These are phyloP conservation scores for Reutealis trisperma DNA, from an alignment of 345 rosid genomes.

Conservation along the genomic window DNA sequence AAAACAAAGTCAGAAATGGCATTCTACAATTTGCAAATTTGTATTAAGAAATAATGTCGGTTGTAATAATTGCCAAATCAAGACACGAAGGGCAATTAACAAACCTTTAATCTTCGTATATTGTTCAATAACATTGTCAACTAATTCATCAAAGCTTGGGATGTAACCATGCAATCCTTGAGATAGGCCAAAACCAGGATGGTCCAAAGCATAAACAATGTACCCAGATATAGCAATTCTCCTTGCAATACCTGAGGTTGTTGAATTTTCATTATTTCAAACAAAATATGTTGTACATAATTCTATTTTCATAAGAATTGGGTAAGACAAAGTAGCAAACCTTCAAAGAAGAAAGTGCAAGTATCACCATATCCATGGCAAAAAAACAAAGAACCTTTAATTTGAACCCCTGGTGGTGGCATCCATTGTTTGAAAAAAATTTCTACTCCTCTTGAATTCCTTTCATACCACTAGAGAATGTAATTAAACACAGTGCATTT, in stretches of 20 bases:
- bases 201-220: slow-evolving; percentile 81
- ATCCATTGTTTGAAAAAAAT: slow-evolving; percentile 86
- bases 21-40: neutral
- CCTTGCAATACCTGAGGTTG: slow-evolving; percentile 71
- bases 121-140: slow-evolving; percentile 69
- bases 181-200: slow-evolving; percentile 93
- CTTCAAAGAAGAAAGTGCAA: slow-evolving; percentile 98
- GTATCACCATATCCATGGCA: slow-evolving; percentile 98
- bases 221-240: slow-evolving; percentile 71
- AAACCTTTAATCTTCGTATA: slow-evolving; percentile 79
- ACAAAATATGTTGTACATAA: neutral
- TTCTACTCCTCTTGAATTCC: slow-evolving; percentile 65
- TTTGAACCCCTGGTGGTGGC: slow-evolving; percentile 55
- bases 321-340: slow-evolving; percentile 42
- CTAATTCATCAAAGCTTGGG: slow-evolving; percentile 68
- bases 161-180: slow-evolving; percentile 93
- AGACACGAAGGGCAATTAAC: neutral
- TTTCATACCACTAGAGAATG: slow-evolving; percentile 69
- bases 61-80: neutral
- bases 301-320: neutral
- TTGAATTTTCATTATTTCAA: neutral
- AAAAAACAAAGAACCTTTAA: slow-evolving; percentile 71
- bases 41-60: neutral
- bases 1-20: slow-evolving; percentile 17
- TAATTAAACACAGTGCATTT: neutral